These are phyloP conservation scores for Graphiopsis chlorocephala DNA, from an alignment of 2,329 filamentous ascomycete species.

Conservation along the genomic window DNA sequence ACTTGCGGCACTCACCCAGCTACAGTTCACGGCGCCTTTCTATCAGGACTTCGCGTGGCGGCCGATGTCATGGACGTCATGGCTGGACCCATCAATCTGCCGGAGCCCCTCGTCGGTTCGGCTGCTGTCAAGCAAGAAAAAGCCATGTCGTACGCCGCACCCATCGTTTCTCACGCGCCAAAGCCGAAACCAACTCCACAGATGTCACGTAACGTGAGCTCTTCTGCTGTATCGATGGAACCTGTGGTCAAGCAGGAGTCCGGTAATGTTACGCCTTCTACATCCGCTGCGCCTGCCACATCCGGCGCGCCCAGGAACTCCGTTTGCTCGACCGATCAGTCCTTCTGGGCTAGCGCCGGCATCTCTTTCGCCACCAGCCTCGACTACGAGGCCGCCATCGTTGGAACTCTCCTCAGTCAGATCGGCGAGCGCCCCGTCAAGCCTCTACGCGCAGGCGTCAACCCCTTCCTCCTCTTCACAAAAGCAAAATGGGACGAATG, in stretches of 20 bases:
- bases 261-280: constrained; percentile 3
- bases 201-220: neutral
- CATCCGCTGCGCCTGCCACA: constrained; percentile 1
- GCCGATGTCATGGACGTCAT: constrained; percentile 79
- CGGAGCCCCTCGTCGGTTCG: constrained; percentile 69
- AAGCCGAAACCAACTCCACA: constrained; percentile 5
- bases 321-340: constrained; percentile 32
- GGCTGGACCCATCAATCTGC: constrained; percentile 76
- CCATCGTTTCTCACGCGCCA: constrained; percentile 11
- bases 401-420: constrained; percentile 53
- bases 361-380: constrained; percentile 34
- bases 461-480: constrained; percentile 87
- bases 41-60: constrained; percentile 87
- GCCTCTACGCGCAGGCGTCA: constrained; percentile 71
- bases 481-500: constrained; percentile 66
- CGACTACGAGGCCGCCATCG: constrained; percentile 58
- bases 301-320: constrained; percentile 27
- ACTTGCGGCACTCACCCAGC: constrained; percentile 95
- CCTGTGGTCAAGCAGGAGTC: constrained; percentile 30
- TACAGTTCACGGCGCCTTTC: constrained; percentile 93
- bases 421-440: constrained; percentile 74
- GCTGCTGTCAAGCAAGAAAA: constrained; percentile 41
- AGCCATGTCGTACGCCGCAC: constrained; percentile 21
- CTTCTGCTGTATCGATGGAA: neutral
- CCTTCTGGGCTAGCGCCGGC: constrained; percentile 32